These are phyloP conservation scores for Mucor circinelloides DNA, from an alignment of 371 early-diverging fungal species.

Conservation along the genomic window DNA sequence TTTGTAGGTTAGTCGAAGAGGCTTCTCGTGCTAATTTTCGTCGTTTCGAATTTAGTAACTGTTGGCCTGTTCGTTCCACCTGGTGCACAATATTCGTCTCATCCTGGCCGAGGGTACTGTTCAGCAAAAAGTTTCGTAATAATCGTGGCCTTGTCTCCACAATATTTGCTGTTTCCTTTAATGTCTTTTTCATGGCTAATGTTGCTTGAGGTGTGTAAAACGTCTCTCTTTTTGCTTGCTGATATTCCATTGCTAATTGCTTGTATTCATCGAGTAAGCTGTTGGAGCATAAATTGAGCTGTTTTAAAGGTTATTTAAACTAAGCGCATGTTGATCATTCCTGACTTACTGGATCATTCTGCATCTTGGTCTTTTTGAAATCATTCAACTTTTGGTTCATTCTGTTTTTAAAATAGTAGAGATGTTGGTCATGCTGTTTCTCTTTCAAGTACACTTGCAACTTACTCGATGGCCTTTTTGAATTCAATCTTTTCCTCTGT, in stretches of 20 bases:
- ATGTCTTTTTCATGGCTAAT: constrained; percentile 3
- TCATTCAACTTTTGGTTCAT: not conserved
- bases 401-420: not conserved
- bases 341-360: not conserved
- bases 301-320: too few relatives aligned
- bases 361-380: not conserved
- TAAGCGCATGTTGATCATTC: not conserved
- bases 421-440: too few relatives aligned
- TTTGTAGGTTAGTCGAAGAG: not conserved
- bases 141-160: constrained; percentile 13
- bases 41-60: constrained; percentile 14
- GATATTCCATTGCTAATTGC: not conserved
- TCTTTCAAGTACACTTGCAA: not conserved
- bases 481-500: constrained; percentile 15
- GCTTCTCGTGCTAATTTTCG: constrained; percentile 1
- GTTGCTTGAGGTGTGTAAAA: constrained; percentile 22
- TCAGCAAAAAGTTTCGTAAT: constrained; percentile 14
- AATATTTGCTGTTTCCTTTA: constrained; percentile 16
- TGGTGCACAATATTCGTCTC: constrained; percentile 12
- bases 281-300: constrained; percentile 7
- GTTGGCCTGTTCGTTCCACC: not conserved
- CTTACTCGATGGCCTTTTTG: constrained; percentile 16
- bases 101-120: constrained; percentile 4
- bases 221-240: constrained; percentile 5
- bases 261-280: not conserved